Evolutionary conservation across 331 rosid genomes (phyloP), one percentile per base, ranked within the genome.

Genomic region (Acacia pycnantha): DNA sequence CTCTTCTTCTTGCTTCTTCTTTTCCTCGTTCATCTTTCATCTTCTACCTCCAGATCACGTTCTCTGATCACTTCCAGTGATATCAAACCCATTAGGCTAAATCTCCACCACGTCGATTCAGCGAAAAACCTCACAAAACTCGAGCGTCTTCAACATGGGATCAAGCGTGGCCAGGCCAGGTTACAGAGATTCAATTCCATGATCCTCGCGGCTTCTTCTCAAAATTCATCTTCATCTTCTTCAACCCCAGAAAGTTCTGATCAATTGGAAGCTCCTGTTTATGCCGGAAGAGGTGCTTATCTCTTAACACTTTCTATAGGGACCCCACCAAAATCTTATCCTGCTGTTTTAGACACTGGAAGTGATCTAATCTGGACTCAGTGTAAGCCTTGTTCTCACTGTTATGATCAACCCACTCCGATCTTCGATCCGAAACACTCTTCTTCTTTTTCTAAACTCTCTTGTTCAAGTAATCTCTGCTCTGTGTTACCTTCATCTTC

Each of bases 341-440:
- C 94, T 2, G 98, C 94, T 0, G 91, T 95, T 13, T 65, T 95
- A 68, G 99, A 95, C 80, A 93, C 99, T 0, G 99, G 99, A 8
- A 95, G 99, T 27, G 98, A 95, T 35, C 89, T 95, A 8, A 86
- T 93, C 0, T 95, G 98, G 98, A 95, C 98, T 19, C 98, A 95
- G 41, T 95, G 98, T 83, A 65, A 81, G 79, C 99, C 99, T 8
- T 95, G 99, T 54, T 47, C 83, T 14, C 56, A 86, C 9, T 95
- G 99, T 68, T 95, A 87, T 35, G 65, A 85, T 5, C 98, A 95
- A 76, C 83, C 95, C 0, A 89, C 96, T 2, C 93, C 94, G 0
- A 86, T 95, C 64, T 95, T 95, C 43, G 88, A 95, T 61, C 98
- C 99, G 0, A 61, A 59, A 24, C 35, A 84, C 8, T 95, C 99